phyloP scores from a whole-genome alignment of 805 yeast species.

The Priceomyces haplophilus region DNA sequence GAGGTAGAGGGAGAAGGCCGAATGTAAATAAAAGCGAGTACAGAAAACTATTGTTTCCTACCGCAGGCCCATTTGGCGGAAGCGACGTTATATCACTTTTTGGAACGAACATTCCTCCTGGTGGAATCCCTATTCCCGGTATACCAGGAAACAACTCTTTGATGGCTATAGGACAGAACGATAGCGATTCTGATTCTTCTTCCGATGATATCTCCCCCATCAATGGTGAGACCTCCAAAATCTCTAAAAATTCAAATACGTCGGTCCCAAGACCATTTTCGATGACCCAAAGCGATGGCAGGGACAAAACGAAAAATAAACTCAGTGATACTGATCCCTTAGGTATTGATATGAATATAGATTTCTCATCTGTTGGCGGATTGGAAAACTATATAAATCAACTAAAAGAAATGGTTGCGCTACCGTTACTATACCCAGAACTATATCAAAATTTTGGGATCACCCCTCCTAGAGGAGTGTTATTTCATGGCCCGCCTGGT shows the following conservation, averaged over 20 bases:
- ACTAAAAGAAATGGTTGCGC: conserved; percentile 92
- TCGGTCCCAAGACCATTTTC: conserved; percentile 26
- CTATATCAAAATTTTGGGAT: conserved; percentile 84
- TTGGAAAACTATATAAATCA: conserved; percentile 86
- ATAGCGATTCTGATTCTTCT: conserved; percentile 57
- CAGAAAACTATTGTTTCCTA: conserved; percentile 77
- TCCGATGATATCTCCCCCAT: conserved; percentile 56
- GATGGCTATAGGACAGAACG: conserved; percentile 34
- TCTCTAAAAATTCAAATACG: conserved; percentile 25
- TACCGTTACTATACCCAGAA: conserved; percentile 92
- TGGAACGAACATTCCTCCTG: conserved; percentile 61
- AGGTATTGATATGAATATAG: conserved; percentile 84
- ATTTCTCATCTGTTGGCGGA: conserved; percentile 86
- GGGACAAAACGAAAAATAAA: conserved; percentile 51
- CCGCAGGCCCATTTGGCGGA: conserved; percentile 98
- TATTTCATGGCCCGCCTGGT: conserved; percentile 99
- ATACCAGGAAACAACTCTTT: conserved; percentile 21
- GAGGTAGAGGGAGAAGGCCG: conserved; percentile 39
- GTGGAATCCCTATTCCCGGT: conserved; percentile 41
- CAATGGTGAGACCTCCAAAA: conserved; percentile 35
- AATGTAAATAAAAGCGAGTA: conserved; percentile 43
- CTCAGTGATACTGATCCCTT: conserved; percentile 90
- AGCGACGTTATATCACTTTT: conserved; percentile 84
- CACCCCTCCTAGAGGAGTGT: conserved; percentile 95
- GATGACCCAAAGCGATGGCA: conserved; percentile 29